Evolutionary conservation across 805 yeast species (phyloP).

Genomic region (Yamadazyma paraphyllophila): DNA sequence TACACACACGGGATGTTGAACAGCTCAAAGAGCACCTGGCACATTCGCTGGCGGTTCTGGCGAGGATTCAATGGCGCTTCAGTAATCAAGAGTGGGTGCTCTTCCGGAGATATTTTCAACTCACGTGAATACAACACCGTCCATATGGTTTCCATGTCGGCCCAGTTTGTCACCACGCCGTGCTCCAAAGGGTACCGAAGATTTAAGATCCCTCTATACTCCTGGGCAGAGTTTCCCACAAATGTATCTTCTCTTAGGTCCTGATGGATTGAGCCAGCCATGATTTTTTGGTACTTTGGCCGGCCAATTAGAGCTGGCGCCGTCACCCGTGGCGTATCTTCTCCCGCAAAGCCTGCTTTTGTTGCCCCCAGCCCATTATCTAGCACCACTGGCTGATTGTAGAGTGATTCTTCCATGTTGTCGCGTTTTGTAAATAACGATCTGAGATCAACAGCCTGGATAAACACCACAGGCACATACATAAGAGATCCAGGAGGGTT

Average conservation of each 20-base stretch:
- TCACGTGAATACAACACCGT: slow-evolving; percentile 58
- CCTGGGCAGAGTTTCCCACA: slow-evolving; percentile 75
- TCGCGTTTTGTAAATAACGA: too few relatives aligned
- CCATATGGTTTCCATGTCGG: slow-evolving; percentile 84
- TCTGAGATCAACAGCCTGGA: too few relatives aligned
- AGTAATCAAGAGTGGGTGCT: slow-evolving; percentile 83
- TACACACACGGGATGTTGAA: slow-evolving; percentile 77
- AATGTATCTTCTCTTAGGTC: slow-evolving; percentile 62
- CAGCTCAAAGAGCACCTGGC: slow-evolving; percentile 68
- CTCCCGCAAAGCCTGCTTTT: slow-evolving; percentile 93
- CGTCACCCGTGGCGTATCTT: slow-evolving; percentile 68
- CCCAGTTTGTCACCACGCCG: slow-evolving; percentile 82
- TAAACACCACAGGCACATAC: too few relatives aligned
- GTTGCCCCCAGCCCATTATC: slow-evolving; percentile 76
- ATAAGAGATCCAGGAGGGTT: too few relatives aligned
- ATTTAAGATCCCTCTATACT: slow-evolving; percentile 71
- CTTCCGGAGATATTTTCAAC: slow-evolving; percentile 60
- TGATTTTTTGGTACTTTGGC: slow-evolving; percentile 79
- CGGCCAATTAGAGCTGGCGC: slow-evolving; percentile 71
- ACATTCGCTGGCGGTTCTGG: slow-evolving; percentile 54
- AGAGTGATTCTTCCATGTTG: slow-evolving; percentile 20
- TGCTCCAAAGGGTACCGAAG: slow-evolving; percentile 73
- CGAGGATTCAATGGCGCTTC: slow-evolving; percentile 85
- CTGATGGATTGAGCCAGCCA: slow-evolving; percentile 51
- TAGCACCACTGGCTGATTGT: slow-evolving; percentile 46